A percentile compares a stretch with the other conserved stretches of the same genome.
phyloP scores from a whole-genome alignment of 2,329 filamentous ascomycete species.

The Pseudohalonectria lignicola region DNA sequence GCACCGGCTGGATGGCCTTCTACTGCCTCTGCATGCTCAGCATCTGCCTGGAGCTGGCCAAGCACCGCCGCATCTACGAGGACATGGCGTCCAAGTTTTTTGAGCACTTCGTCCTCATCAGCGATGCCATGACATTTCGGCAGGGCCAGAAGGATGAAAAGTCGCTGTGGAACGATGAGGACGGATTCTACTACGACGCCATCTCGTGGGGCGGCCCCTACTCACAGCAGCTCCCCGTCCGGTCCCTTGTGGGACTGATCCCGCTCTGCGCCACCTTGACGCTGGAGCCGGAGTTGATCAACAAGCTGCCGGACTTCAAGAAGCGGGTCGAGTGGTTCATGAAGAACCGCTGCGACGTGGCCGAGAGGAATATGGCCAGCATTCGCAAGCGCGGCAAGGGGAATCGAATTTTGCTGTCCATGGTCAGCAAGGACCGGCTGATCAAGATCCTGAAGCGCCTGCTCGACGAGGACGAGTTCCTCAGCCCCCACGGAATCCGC shows the following conservation, averaged over 20 bases:
- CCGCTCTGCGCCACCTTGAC: constrained; percentile 88
- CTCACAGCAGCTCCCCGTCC: constrained; percentile 84
- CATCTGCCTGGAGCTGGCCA: constrained; percentile 87
- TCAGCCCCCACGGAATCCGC: constrained; percentile 81
- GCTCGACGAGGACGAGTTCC: constrained; percentile 89
- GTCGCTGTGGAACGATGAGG: constrained; percentile 91
- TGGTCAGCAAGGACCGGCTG: constrained; percentile 88
- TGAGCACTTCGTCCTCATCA: constrained; percentile 96
- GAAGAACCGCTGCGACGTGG: constrained; percentile 73
- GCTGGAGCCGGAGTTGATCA: constrained; percentile 85
- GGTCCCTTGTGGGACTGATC: constrained; percentile 87
- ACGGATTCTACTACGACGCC: constrained; percentile 97
- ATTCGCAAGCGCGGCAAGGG: constrained; percentile 87
- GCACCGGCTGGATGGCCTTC: constrained; percentile 98
- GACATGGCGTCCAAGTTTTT: constrained; percentile 98
- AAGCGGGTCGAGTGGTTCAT: constrained; percentile 92
- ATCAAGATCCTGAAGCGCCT: constrained; percentile 82
- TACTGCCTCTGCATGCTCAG: constrained; percentile 96
- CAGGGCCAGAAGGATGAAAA: constrained; percentile 59
- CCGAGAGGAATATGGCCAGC: constrained; percentile 88
- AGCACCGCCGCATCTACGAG: constrained; percentile 90
- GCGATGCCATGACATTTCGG: constrained; percentile 89
- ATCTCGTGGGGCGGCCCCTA: constrained; percentile 93
- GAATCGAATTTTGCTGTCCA: constrained; percentile 73
- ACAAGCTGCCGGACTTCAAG: constrained; percentile 86